A percentile compares a stretch with the other conserved stretches of the same genome.
Conservation (phyloP, 345 rosid genomes). For the Eutrema japonicum region DNA sequence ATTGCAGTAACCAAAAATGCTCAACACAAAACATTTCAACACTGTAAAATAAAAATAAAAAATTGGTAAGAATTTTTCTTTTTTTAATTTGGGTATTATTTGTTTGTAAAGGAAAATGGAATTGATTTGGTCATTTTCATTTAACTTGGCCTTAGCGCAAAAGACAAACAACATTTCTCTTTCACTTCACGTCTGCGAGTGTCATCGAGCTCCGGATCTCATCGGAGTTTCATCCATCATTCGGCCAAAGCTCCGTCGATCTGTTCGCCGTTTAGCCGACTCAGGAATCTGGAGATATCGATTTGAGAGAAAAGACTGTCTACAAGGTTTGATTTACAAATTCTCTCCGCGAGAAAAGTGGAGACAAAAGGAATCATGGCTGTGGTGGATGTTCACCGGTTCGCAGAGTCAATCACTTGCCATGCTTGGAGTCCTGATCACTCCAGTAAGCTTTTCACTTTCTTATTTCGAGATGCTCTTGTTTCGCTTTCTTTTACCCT, state of each 20-base stretch:
- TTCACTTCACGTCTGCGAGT: conserved; percentile 41
- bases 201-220: conserved; percentile 40
- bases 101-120: too few species aligned
- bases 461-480: background rate
- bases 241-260: conserved; percentile 1
- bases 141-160: conserved; percentile 16
- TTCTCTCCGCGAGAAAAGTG: conserved; percentile 26
- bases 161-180: conserved; percentile 32
- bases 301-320: conserved; percentile 19
- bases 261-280: background rate
- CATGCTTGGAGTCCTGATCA: conserved; percentile 98
- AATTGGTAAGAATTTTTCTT: too few species aligned
- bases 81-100: too few species aligned
- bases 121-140: conserved; percentile 23
- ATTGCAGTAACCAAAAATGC: too few species aligned
- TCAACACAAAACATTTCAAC: too few species aligned
- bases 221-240: conserved; percentile 30
- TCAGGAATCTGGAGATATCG: background rate
- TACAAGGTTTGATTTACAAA: conserved; percentile 8
- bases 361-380: conserved; percentile 56
- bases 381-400: conserved; percentile 69
- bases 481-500: conserved; percentile 12
- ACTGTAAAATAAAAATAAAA: too few species aligned
- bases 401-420: conserved; percentile 89
- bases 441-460: conserved; percentile 54